These are phyloP conservation scores for Parmelia sp. DNA, from an alignment of 495 filamentous ascomycete genomes.

Conservation along the genomic window DNA sequence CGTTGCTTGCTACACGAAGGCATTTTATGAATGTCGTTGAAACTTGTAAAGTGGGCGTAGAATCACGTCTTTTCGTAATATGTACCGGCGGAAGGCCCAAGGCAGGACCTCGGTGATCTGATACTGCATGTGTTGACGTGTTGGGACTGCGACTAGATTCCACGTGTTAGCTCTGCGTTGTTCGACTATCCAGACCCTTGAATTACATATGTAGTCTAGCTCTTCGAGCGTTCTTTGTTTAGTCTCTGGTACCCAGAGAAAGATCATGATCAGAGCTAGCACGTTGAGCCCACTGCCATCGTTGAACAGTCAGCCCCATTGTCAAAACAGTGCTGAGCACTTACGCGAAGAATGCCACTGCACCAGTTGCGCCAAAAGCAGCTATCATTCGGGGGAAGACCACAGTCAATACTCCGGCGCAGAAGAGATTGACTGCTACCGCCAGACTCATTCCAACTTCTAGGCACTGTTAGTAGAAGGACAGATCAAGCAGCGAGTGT, in stretches of 20 bases:
- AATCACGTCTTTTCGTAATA: slow-evolving; percentile 50
- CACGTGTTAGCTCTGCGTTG: neutral
- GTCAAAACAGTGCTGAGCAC: neutral
- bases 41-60: slow-evolving; percentile 62
- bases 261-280: slow-evolving; percentile 58
- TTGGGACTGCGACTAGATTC: slow-evolving; percentile 53
- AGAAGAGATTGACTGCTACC: slow-evolving; percentile 63
- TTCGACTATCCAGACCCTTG: neutral
- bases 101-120: slow-evolving; percentile 56
- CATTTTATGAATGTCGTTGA: neutral
- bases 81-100: slow-evolving; percentile 60
- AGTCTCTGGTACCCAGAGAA: slow-evolving; percentile 51
- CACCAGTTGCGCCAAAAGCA: slow-evolving; percentile 43
- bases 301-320: neutral
- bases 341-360: slow-evolving; percentile 53
- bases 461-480: neutral
- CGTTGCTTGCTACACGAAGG: neutral
- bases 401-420: slow-evolving; percentile 57
- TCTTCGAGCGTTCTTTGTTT: slow-evolving; percentile 30
- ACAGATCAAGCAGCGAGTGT: neutral
- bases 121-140: slow-evolving; percentile 55
- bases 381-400: slow-evolving; percentile 58
- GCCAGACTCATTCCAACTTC: slow-evolving; percentile 68
- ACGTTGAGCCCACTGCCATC: slow-evolving; percentile 47
- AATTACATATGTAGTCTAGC: slow-evolving; percentile 33